These are phyloP conservation scores for Salix caprea DNA, from an alignment of 345 rosid species.

Conservation along the genomic window DNA sequence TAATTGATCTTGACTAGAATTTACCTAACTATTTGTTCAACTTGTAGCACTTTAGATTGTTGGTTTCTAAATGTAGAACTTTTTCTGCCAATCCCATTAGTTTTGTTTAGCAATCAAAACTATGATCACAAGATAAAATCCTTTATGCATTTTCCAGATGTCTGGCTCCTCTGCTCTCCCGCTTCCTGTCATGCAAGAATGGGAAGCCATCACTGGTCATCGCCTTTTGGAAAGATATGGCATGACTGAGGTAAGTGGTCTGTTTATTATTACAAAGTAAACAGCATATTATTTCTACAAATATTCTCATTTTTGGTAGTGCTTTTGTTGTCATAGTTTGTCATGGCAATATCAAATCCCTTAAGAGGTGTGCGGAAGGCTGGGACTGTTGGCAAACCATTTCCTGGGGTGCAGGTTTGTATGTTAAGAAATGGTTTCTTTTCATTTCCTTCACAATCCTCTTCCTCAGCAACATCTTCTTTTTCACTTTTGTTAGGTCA, in stretches of 20 bases:
- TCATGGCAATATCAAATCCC: constrained; percentile 95
- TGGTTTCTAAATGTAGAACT: not conserved
- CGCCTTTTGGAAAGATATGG: constrained; percentile 96
- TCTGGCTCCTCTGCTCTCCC: constrained; percentile 98
- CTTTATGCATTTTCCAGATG: constrained; percentile 49
- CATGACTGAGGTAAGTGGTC: constrained; percentile 78
- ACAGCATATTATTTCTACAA: not conserved
- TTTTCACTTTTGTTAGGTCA: constrained; percentile 42
- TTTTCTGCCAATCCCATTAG: not conserved
- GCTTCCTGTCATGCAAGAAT: constrained; percentile 81
- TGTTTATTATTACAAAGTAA: not conserved
- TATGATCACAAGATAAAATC: not conserved
- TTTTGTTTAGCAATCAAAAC: not conserved
- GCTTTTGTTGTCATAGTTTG: constrained; percentile 50
- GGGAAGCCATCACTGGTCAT: constrained; percentile 95
- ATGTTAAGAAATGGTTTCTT: not conserved
- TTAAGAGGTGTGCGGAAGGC: constrained; percentile 68
- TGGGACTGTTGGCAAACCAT: constrained; percentile 96
- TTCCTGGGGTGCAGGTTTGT: constrained; percentile 90
- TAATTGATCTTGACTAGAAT: not conserved
- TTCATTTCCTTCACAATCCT: not conserved
- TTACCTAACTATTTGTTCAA: not conserved
- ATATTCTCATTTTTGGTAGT: not conserved
- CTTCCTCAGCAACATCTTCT: not conserved
- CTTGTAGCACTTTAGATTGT: not conserved